phyloP scores from a whole-genome alignment of 2,329 filamentous ascomycete species.

The Pseudogymnoascus sp. region DNA sequence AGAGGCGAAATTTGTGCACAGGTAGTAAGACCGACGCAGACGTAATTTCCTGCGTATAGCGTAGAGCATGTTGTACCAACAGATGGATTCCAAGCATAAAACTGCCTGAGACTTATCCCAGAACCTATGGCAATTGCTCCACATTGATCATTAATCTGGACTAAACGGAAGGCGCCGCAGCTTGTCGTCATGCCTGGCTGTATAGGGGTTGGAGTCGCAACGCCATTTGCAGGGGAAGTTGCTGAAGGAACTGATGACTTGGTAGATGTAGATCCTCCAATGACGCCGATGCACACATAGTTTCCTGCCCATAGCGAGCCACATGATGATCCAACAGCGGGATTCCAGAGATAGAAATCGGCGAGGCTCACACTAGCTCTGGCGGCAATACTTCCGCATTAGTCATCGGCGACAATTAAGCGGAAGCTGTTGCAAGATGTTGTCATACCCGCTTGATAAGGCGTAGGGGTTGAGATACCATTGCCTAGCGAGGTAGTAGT shows the following conservation, averaged over 20 bases:
- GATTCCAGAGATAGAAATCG: constrained; percentile 2
- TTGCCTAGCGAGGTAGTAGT: neutral
- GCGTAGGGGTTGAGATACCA: neutral
- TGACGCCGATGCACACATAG: neutral
- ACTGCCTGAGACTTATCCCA: neutral
- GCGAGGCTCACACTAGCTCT: neutral
- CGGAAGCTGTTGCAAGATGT: neutral
- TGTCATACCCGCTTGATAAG: neutral
- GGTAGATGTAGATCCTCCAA: neutral
- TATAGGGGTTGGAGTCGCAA: constrained; percentile 12
- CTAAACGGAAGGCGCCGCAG: neutral
- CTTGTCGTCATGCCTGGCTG: constrained; percentile 10
- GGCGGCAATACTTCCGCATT: neutral
- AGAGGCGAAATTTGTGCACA: neutral
- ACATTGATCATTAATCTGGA: constrained; percentile 1
- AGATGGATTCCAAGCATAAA: constrained; percentile 3
- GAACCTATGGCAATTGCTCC: neutral
- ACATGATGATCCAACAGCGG: neutral
- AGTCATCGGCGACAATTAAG: neutral
- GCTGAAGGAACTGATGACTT: neutral
- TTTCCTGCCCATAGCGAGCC: neutral
- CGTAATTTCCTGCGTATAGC: neutral
- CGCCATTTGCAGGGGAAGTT: neutral
- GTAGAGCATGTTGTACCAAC: neutral
- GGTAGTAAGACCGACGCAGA: neutral